A percentile compares a stretch with the other conserved stretches of the same genome.
Conservation (phyloP, 495 filamentous ascomycete genomes). For the Hypoxylon fragiforme region DNA sequence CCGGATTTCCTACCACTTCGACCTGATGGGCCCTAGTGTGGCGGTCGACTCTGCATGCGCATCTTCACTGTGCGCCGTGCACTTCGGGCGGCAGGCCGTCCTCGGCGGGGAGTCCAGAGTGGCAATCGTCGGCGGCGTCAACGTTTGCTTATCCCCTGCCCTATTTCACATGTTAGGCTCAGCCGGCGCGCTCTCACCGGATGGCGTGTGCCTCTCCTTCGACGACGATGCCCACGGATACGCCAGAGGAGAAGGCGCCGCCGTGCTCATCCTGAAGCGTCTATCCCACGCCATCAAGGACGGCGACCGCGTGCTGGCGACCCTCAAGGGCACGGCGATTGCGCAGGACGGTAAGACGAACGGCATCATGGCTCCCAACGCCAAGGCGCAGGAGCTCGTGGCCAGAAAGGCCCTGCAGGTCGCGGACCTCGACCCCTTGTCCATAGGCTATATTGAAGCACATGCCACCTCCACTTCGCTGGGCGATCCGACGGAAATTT, state of each 20-base stretch:
- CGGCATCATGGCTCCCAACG: conserved; percentile 46
- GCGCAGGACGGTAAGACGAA: conserved; percentile 33
- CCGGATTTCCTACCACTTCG: conserved; percentile 52
- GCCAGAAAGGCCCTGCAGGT: conserved; percentile 37
- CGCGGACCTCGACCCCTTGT: conserved; percentile 32
- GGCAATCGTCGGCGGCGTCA: conserved; percentile 45
- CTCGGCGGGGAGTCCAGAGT: conserved; percentile 39
- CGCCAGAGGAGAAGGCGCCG: conserved; percentile 51
- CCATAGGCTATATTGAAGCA: conserved; percentile 48
- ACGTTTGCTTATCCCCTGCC: conserved; percentile 21
- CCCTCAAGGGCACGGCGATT: conserved; percentile 36
- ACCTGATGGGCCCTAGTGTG: conserved; percentile 51
- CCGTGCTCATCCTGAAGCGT: conserved; percentile 46
- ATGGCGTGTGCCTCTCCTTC: conserved; percentile 47
- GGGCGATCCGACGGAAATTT: conserved; percentile 48
- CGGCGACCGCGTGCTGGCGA: conserved; percentile 50
- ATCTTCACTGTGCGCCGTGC: conserved; percentile 45
- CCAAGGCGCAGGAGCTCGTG: conserved; percentile 36
- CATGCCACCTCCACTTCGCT: conserved; percentile 47
- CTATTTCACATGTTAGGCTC: conserved; percentile 27
- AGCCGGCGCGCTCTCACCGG: conserved; percentile 40
- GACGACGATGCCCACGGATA: conserved; percentile 50
- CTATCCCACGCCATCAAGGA: conserved; percentile 11
- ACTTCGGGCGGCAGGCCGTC: conserved; percentile 44
- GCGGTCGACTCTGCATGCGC: conserved; percentile 56